Evolutionary conservation across 2,329 filamentous ascomycete species (phyloP).

Genomic region (Phaeosphaeriaceae sp.): DNA sequence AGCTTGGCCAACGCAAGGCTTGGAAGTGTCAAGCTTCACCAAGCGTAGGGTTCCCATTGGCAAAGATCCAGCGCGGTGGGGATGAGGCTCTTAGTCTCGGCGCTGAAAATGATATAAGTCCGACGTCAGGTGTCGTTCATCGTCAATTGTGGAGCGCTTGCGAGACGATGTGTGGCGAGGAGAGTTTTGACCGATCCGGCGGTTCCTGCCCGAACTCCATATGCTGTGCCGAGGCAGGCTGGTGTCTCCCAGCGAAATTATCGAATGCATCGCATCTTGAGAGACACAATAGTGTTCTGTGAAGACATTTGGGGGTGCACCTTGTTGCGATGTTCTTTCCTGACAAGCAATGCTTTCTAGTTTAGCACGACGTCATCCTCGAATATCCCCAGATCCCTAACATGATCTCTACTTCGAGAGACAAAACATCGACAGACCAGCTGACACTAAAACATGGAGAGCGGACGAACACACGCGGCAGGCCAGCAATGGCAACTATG

Average conservation of each 20-base stretch:
- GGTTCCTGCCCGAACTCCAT: not conserved
- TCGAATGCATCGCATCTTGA: not conserved
- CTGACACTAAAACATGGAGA: not conserved
- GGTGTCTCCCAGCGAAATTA: no score
- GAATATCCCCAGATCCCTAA: not conserved
- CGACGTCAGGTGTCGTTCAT: slow-evolving; percentile 4
- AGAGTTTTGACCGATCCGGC: not conserved
- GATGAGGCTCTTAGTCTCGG: slow-evolving; percentile 6
- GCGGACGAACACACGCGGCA: not conserved
- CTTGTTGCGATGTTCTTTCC: not conserved
- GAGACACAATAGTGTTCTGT: no score
- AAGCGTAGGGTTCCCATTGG: slow-evolving; percentile 9
- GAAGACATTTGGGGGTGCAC: no score
- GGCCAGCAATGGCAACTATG: not conserved
- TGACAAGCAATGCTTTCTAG: not conserved
- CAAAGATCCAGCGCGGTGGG: not conserved
- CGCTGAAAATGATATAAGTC: not conserved
- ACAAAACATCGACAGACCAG: not conserved
- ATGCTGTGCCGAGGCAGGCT: not conserved
- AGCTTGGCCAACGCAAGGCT: slow-evolving; percentile 7
- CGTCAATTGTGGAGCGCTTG: slow-evolving; percentile 3
- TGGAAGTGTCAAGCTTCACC: slow-evolving; percentile 6
- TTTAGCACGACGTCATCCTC: not conserved
- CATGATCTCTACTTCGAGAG: not conserved
- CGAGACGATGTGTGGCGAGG: not conserved